Evolutionary conservation across 2,329 filamentous ascomycete species (phyloP).

Genomic region (Fusarium robinianum): DNA sequence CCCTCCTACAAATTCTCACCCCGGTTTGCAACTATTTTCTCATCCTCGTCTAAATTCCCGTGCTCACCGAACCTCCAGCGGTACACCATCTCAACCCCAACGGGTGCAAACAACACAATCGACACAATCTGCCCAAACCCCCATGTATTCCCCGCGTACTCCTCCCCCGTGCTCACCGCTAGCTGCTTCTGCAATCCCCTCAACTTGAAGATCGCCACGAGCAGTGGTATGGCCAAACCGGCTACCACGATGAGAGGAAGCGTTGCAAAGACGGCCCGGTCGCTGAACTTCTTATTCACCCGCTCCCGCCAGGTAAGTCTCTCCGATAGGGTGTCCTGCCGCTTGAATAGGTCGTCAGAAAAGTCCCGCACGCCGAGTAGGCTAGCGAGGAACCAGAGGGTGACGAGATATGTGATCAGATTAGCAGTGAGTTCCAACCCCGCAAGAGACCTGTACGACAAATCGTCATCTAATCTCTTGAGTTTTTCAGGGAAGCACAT

Average conservation of each 20-base stretch:
- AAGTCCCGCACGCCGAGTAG: slow-evolving; percentile 9
- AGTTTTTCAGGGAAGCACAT: slow-evolving; percentile 17
- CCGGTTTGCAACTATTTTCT: too few species aligned
- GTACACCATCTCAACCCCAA: slow-evolving; percentile 27
- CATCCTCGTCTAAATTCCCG: neutral
- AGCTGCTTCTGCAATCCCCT: slow-evolving; percentile 16
- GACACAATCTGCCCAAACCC: slow-evolving; percentile 34
- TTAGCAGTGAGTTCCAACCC: slow-evolving; percentile 13
- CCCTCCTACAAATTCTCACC: too few species aligned
- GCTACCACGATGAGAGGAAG: slow-evolving; percentile 10
- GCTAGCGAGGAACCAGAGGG: slow-evolving; percentile 20
- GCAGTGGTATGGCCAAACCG: slow-evolving; percentile 10
- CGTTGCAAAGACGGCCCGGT: neutral
- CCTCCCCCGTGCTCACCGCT: neutral
- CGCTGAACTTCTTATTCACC: slow-evolving; percentile 8
- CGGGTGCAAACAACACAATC: slow-evolving; percentile 29
- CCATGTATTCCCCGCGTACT: slow-evolving; percentile 18
- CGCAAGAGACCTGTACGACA: slow-evolving; percentile 6
- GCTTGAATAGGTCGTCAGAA: neutral
- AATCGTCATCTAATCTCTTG: slow-evolving; percentile 1
- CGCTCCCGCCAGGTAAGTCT: neutral
- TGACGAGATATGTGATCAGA: slow-evolving; percentile 10
- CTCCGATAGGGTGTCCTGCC: neutral
- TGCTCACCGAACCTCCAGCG: slow-evolving; percentile 16
- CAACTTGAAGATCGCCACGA: slow-evolving; percentile 16